phyloP scores from a whole-genome alignment of 192 early-diverging fungal genomes.

The Linnemannia exigua region DNA sequence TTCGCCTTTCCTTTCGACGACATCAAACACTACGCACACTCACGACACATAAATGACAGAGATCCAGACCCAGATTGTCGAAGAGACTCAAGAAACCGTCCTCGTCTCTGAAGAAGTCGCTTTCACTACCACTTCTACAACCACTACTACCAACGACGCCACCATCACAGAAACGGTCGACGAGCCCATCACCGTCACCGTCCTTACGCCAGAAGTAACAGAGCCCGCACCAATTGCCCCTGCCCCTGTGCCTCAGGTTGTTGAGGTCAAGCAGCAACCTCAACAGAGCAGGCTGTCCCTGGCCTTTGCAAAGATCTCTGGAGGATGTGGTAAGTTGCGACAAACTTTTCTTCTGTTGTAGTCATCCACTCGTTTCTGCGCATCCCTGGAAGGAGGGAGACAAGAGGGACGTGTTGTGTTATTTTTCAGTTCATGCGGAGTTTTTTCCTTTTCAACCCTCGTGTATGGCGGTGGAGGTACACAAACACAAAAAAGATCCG shows the following conservation, averaged over 20 bases:
- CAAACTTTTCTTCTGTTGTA: background rate
- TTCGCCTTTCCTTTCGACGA: background rate
- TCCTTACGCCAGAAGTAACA: constrained; percentile 12
- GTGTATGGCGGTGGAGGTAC: background rate
- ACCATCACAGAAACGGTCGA: background rate
- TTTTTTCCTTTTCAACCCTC: background rate
- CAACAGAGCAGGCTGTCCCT: constrained; percentile 27
- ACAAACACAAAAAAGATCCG: background rate
- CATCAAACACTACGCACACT: background rate
- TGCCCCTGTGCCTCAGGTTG: background rate
- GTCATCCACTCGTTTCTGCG: background rate
- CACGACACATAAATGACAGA: background rate
- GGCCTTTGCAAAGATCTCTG: constrained; percentile 28
- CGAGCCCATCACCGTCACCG: constrained; percentile 16
- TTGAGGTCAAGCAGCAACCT: background rate
- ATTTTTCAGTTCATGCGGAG: background rate
- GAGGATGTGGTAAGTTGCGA: constrained; percentile 26
- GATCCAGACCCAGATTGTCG: background rate
- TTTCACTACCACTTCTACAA: background rate
- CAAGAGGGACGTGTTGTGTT: background rate
- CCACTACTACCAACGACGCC: background rate
- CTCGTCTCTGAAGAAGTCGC: constrained; percentile 11
- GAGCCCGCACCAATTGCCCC: constrained; percentile 1
- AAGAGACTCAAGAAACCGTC: background rate
- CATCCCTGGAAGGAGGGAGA: background rate